phyloP scores from a whole-genome alignment of 306 rosid genomes.

The Cucurbita moschata region DNA sequence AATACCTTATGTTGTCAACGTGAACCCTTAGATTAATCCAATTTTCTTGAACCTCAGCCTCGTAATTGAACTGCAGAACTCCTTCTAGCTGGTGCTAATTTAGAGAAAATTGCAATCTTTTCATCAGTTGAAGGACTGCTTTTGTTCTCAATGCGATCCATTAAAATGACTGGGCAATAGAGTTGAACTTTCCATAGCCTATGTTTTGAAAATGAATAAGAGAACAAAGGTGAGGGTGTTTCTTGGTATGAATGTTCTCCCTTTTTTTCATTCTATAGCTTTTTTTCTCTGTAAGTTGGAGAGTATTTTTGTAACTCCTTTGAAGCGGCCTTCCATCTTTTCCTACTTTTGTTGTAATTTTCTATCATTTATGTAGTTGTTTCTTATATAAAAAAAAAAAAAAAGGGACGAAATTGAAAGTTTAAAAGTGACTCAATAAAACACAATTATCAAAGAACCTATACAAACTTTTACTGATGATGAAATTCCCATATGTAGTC shows the following conservation, averaged over 20 bases:
- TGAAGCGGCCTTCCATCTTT: not conserved
- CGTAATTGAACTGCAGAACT: constrained; percentile 73
- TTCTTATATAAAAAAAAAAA: too few relatives aligned
- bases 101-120: constrained; percentile 64
- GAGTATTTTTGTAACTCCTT: not conserved
- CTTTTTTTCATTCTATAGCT: too few relatives aligned
- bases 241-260: too few relatives aligned
- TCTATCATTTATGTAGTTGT: too few relatives aligned
- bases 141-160: constrained; percentile 36
- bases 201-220: constrained; percentile 43
- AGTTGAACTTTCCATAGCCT: constrained; percentile 83
- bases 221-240: constrained; percentile 64
- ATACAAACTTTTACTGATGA: not conserved
- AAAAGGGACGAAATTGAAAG: not conserved
- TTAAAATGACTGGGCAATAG: constrained; percentile 71
- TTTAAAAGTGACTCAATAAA: not conserved
- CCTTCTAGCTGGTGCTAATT: constrained; percentile 64
- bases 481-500: not conserved
- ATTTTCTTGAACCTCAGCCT: constrained; percentile 28
- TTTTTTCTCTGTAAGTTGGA: not conserved
- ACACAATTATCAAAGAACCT: not conserved
- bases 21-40: constrained; percentile 62
- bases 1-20: constrained; percentile 79
- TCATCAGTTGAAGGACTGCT: constrained; percentile 45
- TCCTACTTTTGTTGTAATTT: not conserved